A percentile compares a stretch with the other conserved stretches of the same genome.
Conservation (phyloP, 2,329 filamentous ascomycete species). For the Ophiostoma perfectum region DNA sequence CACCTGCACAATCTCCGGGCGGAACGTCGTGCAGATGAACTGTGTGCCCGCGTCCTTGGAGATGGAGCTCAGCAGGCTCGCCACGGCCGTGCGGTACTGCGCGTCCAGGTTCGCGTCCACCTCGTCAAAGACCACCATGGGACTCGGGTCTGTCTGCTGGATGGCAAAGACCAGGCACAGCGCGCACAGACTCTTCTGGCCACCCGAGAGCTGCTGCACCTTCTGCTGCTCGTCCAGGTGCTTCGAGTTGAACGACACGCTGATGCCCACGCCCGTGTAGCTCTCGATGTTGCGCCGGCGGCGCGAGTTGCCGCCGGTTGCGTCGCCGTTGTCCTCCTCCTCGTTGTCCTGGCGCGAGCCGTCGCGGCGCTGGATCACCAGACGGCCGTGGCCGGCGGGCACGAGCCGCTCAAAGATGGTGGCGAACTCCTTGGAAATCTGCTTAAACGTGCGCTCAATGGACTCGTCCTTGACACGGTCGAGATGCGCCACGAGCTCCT, state of each 20-base stretch:
- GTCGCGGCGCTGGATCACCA: constrained; percentile 87
- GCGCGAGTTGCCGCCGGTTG: constrained; percentile 40
- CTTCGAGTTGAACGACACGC: constrained; percentile 97
- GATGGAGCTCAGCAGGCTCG: constrained; percentile 76
- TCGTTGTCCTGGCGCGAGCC: constrained; percentile 64
- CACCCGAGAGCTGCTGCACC: constrained; percentile 94
- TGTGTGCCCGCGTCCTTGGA: constrained; percentile 63
- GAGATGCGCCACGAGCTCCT: constrained; percentile 84
- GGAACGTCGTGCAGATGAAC: constrained; percentile 98
- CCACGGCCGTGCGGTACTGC: constrained; percentile 94
- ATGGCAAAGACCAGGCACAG: constrained; percentile 99
- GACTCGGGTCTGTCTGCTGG: constrained; percentile 92
- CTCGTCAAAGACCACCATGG: constrained; percentile 98
- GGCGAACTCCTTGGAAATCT: constrained; percentile 89
- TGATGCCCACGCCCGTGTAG: constrained; percentile 93
- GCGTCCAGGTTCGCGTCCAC: constrained; percentile 98
- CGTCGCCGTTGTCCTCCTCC: constrained; percentile 64
- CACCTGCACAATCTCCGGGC: constrained; percentile 90
- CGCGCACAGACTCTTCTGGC: constrained; percentile 96
- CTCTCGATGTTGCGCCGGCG: constrained; percentile 76
- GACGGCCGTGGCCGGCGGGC: constrained; percentile 81
- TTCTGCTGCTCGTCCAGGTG: constrained; percentile 92
- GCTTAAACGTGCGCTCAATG: constrained; percentile 96
- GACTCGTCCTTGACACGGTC: constrained; percentile 97
- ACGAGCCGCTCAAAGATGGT: constrained; percentile 93